Evolutionary conservation across 2,329 filamentous ascomycete species (phyloP).

Genomic region (Epichloe coenophiala): DNA sequence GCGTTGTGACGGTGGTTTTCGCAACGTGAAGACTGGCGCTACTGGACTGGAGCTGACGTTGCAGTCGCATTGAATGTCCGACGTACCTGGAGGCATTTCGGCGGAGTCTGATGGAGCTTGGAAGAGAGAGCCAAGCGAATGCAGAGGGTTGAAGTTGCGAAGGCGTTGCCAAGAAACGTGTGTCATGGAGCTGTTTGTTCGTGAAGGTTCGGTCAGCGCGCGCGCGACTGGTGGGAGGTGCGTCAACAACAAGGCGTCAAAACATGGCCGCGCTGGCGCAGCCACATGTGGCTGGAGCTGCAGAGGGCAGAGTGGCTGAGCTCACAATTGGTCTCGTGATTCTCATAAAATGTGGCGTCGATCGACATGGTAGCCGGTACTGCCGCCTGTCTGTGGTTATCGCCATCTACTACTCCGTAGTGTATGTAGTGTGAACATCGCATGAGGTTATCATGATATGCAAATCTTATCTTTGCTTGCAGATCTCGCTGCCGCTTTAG

Average conservation of each 20-base stretch:
- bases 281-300: not conserved
- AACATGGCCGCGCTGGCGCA: not conserved
- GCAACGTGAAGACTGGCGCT: not conserved
- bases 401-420: too few species aligned
- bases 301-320: too few species aligned
- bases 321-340: too few species aligned
- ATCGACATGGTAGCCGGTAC: too few species aligned
- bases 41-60: not conserved
- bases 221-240: not conserved
- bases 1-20: not conserved
- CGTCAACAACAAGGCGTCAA: not conserved
- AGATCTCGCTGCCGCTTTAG: too few species aligned
- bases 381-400: too few species aligned
- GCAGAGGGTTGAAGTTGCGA: not conserved
- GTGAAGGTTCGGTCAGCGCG: not conserved
- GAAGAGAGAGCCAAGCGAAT: not conserved
- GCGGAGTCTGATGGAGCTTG: too few species aligned
- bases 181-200: not conserved
- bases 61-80: not conserved
- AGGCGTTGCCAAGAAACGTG: not conserved
- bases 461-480: too few species aligned
- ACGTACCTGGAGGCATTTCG: constrained; percentile 6
- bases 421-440: too few species aligned
- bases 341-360: too few species aligned
- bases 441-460: too few species aligned